A percentile compares a stretch with the other conserved stretches of the same genome.
Conservation (phyloP, 805 yeast genomes). For the Candida xyloterini region DNA sequence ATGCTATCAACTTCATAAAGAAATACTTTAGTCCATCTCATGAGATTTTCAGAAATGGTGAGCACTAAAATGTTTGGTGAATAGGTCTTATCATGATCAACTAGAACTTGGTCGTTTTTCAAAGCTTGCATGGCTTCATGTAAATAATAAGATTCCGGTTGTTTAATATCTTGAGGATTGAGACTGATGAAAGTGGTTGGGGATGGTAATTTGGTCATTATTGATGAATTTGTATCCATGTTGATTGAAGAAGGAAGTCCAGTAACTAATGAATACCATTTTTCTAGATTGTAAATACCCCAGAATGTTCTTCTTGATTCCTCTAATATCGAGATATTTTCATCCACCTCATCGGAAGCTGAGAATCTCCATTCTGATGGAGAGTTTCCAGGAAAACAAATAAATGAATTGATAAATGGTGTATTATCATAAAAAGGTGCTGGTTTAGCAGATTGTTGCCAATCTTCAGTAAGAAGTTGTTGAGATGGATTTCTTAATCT, state of each 20-base stretch:
- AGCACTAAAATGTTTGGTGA: conserved; percentile 28
- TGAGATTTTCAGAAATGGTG: conserved; percentile 31
- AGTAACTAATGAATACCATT: conserved; percentile 32
- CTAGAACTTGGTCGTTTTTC: conserved; percentile 27
- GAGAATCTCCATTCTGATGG: not conserved
- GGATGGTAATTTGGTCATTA: conserved; percentile 31
- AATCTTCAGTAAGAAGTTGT: not conserved
- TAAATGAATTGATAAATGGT: not conserved
- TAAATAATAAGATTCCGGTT: conserved; percentile 15
- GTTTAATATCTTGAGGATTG: conserved; percentile 5
- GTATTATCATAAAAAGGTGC: no score
- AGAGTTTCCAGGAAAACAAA: not conserved
- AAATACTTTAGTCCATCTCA: conserved; percentile 33
- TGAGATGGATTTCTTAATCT: not conserved
- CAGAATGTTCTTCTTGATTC: conserved; percentile 33
- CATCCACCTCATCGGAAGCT: conserved; percentile 24
- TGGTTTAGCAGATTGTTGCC: conserved; percentile 1
- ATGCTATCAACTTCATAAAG: conserved; percentile 28
- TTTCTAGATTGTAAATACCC: conserved; percentile 31
- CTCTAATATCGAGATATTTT: conserved; percentile 26
- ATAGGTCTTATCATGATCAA: conserved; percentile 25
- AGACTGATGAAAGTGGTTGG: conserved; percentile 27
- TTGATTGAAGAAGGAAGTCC: conserved; percentile 32
- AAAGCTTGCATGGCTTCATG: conserved; percentile 32
- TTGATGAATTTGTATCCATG: conserved; percentile 25